These are phyloP conservation scores for Pistacia integerrima DNA, from an alignment of 345 rosid genomes.

Conservation along the genomic window DNA sequence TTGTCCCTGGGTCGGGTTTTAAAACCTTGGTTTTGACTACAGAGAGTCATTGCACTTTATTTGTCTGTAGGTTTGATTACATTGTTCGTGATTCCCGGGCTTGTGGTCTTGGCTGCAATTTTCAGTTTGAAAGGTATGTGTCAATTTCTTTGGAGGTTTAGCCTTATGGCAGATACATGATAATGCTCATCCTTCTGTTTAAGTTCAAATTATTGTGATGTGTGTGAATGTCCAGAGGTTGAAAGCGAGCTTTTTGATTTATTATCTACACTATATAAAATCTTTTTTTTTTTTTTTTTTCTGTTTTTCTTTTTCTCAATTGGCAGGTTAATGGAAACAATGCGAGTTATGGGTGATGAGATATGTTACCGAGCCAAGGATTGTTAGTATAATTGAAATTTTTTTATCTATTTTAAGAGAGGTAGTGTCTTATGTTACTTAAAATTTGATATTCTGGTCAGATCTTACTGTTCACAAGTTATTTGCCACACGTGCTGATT, in stretches of 20 bases:
- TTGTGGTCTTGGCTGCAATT: conserved; percentile 64
- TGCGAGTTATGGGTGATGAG: conserved; percentile 68
- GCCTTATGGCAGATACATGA: neutral
- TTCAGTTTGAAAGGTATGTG: conserved; percentile 58
- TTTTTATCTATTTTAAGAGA: neutral
- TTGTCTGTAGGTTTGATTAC: conserved; percentile 63
- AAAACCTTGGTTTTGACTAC: conserved; percentile 1
- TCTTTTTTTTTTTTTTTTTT: neutral
- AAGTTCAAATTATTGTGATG: neutral
- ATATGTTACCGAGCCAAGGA: conserved; percentile 77
- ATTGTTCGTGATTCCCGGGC: conserved; percentile 69
- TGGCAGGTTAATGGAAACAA: conserved; percentile 67
- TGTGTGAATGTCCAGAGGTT: neutral
- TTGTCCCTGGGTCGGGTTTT: no score
- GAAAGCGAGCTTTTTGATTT: conserved; percentile 6
- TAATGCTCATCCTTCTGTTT: neutral
- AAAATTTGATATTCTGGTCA: conserved; percentile 28
- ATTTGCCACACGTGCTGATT: conserved; percentile 74
- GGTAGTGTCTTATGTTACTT: neutral
- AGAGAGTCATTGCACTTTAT: neutral
- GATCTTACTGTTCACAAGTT: conserved; percentile 65
- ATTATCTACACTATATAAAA: neutral
- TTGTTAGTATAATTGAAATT: conserved; percentile 38
- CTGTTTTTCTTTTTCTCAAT: neutral
- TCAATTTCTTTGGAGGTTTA: neutral